Percentiles rank a stretch among this genome's conserved stretches.
These are phyloP conservation scores for Suhomyces sp. DNA, from an alignment of 805 yeast genomes.

Conservation along the genomic window DNA sequence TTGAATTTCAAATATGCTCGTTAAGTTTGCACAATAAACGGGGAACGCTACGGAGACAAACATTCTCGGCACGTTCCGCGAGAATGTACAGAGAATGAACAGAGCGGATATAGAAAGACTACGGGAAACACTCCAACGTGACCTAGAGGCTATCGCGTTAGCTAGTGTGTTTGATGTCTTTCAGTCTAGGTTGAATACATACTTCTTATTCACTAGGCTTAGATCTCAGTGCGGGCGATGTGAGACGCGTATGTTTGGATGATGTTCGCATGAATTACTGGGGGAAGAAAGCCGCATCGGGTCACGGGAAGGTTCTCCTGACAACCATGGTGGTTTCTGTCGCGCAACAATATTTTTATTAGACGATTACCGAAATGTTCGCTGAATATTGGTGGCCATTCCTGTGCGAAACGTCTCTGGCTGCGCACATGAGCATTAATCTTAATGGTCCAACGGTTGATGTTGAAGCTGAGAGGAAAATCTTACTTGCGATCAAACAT, in stretches of 20 bases:
- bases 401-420: too few species aligned
- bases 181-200: neutral
- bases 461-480: too few species aligned
- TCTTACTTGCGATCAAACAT: neutral
- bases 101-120: constrained; percentile 20
- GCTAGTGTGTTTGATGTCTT: neutral
- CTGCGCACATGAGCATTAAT: neutral
- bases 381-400: neutral
- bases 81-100: neutral
- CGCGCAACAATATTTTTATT: neutral
- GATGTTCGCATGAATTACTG: neutral
- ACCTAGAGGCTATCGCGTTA: neutral
- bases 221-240: neutral
- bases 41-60: neutral
- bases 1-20: constrained; percentile 4
- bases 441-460: neutral
- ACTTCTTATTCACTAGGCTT: neutral
- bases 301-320: neutral
- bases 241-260: neutral
- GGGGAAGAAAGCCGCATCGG: neutral
- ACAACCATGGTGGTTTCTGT: neutral
- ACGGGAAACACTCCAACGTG: neutral
- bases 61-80: neutral
- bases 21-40: neutral
- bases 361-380: neutral